Conservation (phyloP, 441 rosid species). For the Gossypium laxum region DNA sequence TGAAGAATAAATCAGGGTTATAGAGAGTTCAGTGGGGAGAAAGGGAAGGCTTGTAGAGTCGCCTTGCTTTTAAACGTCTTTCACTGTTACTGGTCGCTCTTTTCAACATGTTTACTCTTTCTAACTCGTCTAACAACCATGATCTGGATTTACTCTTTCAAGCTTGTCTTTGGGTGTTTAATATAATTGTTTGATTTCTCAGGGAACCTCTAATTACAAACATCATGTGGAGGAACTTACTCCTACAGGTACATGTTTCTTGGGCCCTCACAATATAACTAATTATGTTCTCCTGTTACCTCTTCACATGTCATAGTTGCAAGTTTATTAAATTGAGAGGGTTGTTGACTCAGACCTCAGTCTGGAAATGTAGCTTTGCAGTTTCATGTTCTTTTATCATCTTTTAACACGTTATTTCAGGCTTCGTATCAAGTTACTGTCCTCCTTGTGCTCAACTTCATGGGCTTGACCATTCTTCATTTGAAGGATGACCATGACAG, state of each 20-base stretch:
- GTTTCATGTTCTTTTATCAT: conserved; percentile 3
- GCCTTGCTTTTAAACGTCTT: neutral
- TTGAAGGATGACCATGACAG: conserved; percentile 29
- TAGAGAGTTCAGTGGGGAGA: neutral
- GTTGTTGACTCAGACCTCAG: neutral
- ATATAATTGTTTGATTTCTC: conserved; percentile 15
- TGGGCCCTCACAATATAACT: neutral
- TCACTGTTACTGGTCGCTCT: neutral
- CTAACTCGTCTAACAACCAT: neutral
- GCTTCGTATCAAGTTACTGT: conserved; percentile 69
- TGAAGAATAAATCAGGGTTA: neutral
- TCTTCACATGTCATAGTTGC: neutral
- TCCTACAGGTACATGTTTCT: conserved; percentile 55
- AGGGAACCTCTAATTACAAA: conserved; percentile 96
- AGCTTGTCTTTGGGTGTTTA: neutral
- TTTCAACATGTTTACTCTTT: neutral
- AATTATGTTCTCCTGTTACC: conserved; percentile 5
- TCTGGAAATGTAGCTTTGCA: conserved; percentile 1
- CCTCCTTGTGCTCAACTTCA: conserved; percentile 72
- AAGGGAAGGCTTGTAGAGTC: neutral
- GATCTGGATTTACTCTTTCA: neutral
- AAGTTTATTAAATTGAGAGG: neutral
- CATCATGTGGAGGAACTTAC: conserved; percentile 91
- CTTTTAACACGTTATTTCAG: conserved; percentile 30
- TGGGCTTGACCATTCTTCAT: conserved; percentile 46